phyloP scores from a whole-genome alignment of 129 eudicot species.

The Flaveria ramosissima region DNA sequence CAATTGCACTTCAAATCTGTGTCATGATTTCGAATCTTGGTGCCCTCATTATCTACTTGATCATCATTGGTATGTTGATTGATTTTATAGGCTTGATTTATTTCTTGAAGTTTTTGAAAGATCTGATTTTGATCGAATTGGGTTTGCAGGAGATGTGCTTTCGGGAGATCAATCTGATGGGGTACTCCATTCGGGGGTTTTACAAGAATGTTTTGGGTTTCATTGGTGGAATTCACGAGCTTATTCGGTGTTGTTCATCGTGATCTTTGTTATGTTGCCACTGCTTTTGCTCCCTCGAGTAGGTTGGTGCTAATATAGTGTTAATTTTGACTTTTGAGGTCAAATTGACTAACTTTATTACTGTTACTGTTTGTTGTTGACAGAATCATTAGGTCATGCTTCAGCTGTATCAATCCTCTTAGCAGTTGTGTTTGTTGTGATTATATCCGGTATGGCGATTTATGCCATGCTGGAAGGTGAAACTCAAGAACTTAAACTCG shows the following conservation, averaged over 20 bases:
- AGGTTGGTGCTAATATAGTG: conserved; percentile 46
- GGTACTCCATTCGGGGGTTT: conserved; percentile 69
- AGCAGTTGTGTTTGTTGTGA: conserved; percentile 72
- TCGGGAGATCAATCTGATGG: conserved; percentile 72
- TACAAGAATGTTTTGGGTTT: conserved; percentile 93
- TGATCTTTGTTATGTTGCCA: conserved; percentile 70
- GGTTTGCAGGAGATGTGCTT: conserved; percentile 77
- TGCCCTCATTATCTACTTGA: conserved; percentile 80
- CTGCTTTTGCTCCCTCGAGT: conserved; percentile 72
- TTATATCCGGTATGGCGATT: conserved; percentile 70
- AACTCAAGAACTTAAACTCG: conserved; percentile 50
- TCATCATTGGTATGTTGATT: conserved; percentile 67
- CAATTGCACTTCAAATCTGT: conserved; percentile 66
- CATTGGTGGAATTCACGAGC: conserved; percentile 96
- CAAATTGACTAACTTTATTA: not conserved
- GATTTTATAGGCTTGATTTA: no score
- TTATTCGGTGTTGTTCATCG: conserved; percentile 61
- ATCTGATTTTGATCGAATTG: no score
- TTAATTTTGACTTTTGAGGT: conserved; percentile 1
- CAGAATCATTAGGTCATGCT: conserved; percentile 88
- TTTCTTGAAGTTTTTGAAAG: no score
- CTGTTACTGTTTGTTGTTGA: conserved; percentile 29
- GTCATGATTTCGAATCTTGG: conserved; percentile 79
- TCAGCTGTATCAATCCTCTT: conserved; percentile 81
- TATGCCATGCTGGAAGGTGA: conserved; percentile 58